phyloP scores from a whole-genome alignment of 164 flowering plant species.

The Stephania yunnanensis region DNA sequence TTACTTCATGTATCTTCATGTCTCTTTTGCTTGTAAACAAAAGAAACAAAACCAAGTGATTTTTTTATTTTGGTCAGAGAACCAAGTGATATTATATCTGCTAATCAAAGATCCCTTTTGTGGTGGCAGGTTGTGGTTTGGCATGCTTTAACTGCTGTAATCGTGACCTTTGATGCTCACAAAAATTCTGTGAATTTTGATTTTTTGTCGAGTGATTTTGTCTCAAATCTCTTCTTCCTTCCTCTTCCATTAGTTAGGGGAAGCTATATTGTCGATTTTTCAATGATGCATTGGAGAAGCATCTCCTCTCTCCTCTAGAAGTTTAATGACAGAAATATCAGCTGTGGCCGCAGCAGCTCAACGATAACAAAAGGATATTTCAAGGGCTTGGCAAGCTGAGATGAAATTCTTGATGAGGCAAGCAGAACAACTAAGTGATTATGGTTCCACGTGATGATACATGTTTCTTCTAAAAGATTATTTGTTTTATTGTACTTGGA shows the following conservation, averaged over 20 bases:
- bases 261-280: not conserved
- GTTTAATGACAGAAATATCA: not conserved
- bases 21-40: too few relatives aligned
- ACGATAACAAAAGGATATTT: not conserved
- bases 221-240: not conserved
- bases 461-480: not conserved
- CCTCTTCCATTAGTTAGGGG: not conserved
- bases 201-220: not conserved
- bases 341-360: not conserved
- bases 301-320: not conserved
- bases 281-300: not conserved
- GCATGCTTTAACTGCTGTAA: not conserved
- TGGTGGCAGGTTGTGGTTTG: not conserved
- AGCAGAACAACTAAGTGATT: not conserved
- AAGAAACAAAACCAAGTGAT: too few relatives aligned
- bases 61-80: too few relatives aligned
- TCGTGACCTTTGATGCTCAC: not conserved
- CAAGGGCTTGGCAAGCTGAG: not conserved
- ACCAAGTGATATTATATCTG: too few relatives aligned
- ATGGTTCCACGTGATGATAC: not conserved
- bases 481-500: not conserved
- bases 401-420: not conserved
- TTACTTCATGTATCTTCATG: too few relatives aligned
- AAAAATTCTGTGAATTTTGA: not conserved
- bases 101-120: not conserved